Percentiles rank a stretch among this genome's conserved stretches.
These are phyloP conservation scores for Pichia sp. DNA, from an alignment of 1,139 yeast species.

Conservation along the genomic window DNA sequence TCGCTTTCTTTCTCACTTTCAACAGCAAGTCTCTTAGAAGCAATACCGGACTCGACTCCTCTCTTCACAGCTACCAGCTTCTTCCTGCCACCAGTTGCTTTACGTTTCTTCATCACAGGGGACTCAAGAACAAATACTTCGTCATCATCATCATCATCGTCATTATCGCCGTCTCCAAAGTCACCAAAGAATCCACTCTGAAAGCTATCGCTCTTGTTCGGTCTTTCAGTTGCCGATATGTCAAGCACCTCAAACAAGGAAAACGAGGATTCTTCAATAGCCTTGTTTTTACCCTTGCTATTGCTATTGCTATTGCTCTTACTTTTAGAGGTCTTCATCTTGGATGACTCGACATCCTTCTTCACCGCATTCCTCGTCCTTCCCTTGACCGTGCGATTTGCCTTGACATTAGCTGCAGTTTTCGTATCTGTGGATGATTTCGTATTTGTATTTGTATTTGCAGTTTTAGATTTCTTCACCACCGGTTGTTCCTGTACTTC, in stretches of 20 bases:
- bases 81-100: neutral
- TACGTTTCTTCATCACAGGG: constrained; percentile 7
- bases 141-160: neutral
- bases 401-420: no score
- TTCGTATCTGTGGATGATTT: no score
- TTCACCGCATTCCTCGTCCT: no score
- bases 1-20: no score
- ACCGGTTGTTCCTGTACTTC: neutral
- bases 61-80: no score
- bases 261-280: constrained; percentile 2
- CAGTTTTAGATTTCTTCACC: neutral
- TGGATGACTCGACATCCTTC: no score
- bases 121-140: constrained; percentile 10
- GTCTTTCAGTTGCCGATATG: no score
- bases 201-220: no score
- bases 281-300: neutral
- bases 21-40: no score
- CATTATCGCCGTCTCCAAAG: neutral
- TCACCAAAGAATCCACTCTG: no score
- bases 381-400: no score
- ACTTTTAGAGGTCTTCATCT: neutral
- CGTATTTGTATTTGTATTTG: neutral
- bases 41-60: no score
- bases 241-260: constrained; percentile 9
- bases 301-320: neutral